Conservation (phyloP, 345 rosid species). For the Pelargonium nanum region DNA sequence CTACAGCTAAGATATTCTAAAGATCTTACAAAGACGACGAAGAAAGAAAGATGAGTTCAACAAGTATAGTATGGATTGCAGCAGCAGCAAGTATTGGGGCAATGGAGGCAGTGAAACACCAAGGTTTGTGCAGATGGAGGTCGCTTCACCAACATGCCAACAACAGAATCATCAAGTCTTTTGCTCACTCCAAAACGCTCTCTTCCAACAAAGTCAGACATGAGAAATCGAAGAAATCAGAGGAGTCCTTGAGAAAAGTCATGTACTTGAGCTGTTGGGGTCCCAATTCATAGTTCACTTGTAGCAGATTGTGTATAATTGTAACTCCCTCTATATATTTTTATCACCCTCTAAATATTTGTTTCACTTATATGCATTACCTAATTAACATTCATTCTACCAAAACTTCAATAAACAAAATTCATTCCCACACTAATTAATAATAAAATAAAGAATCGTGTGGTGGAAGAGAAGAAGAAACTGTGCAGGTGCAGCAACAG, state of each 20-base stretch:
- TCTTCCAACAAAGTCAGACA: slow-evolving; percentile 1
- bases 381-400: no score
- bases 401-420: no score
- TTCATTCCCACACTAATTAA: no score
- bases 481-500: not conserved
- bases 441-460: not conserved
- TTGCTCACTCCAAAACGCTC: slow-evolving; percentile 12
- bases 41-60: not conserved
- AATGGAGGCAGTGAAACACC: slow-evolving; percentile 64
- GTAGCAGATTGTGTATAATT: no score
- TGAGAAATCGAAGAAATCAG: slow-evolving; percentile 2
- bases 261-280: slow-evolving; percentile 67
- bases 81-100: slow-evolving; percentile 55
- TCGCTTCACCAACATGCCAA: slow-evolving; percentile 31
- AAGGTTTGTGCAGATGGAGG: slow-evolving; percentile 64
- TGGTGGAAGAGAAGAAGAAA: not conserved
- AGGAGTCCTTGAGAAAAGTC: slow-evolving; percentile 39
- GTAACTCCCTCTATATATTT: no score
- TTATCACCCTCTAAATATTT: not conserved
- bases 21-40: not conserved
- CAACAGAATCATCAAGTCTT: slow-evolving; percentile 21
- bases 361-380: not conserved
- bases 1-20: no score
- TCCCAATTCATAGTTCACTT: no score
- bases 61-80: slow-evolving; percentile 33